phyloP scores from a whole-genome alignment of 1,284 basidiomycete species.

The Microbotryomycetes sp. region DNA sequence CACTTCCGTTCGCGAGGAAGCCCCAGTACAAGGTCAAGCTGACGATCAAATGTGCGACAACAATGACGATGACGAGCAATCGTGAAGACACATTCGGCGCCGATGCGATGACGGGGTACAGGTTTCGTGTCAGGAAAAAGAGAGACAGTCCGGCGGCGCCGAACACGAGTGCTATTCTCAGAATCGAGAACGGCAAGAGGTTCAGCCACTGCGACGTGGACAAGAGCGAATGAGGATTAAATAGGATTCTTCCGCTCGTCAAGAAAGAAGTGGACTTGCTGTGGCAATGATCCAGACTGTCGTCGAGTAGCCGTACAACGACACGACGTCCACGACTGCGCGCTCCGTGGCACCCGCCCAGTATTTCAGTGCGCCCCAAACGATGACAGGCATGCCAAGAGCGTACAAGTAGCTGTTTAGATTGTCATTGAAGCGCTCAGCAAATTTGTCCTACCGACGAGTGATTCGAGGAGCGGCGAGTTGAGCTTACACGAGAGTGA shows the following conservation, averaged over 20 bases:
- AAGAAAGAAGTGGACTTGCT: not conserved
- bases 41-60: conserved; percentile 32
- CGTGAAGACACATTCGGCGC: conserved; percentile 73
- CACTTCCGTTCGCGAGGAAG: conserved; percentile 32
- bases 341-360: conserved; percentile 80
- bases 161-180: conserved; percentile 29
- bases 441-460: not conserved
- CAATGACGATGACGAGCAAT: conserved; percentile 56
- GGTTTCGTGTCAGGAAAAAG: conserved; percentile 52
- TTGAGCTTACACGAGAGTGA: conserved; percentile 54
- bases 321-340: conserved; percentile 61
- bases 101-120: conserved; percentile 79
- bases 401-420: conserved; percentile 61
- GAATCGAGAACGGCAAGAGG: conserved; percentile 32
- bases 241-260: not conserved
- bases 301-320: conserved; percentile 46
- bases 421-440: not conserved
- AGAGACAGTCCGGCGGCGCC: conserved; percentile 52
- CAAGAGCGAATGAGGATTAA: not conserved
- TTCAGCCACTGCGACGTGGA: conserved; percentile 27
- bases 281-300: conserved; percentile 61
- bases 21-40: conserved; percentile 34
- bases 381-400: conserved; percentile 62
- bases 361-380: conserved; percentile 66
- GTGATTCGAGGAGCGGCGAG: not conserved